A percentile compares a stretch with the other conserved stretches of the same genome.
Conservation (phyloP, 2,329 filamentous ascomycete genomes). For the Botrytis medusae region DNA sequence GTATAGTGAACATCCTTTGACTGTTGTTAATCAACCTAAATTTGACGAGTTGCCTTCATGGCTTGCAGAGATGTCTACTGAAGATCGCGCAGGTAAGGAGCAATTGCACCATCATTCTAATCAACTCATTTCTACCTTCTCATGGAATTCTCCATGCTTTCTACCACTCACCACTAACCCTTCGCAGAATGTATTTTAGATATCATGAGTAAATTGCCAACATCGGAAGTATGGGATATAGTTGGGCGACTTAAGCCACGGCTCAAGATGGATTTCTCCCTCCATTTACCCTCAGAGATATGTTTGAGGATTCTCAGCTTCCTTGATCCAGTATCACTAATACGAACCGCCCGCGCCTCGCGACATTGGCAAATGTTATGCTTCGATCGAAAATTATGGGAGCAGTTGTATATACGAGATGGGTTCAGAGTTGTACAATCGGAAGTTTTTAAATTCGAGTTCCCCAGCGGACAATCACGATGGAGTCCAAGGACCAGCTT, state of each 20-base stretch:
- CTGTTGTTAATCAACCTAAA: slow-evolving; percentile 24
- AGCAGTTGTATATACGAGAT: slow-evolving; percentile 76
- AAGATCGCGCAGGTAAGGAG: slow-evolving; percentile 36
- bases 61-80: slow-evolving; percentile 31
- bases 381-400: slow-evolving; percentile 83
- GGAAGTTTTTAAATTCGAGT: slow-evolving; percentile 68
- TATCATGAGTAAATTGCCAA: slow-evolving; percentile 75
- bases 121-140: not conserved
- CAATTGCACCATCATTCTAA: not conserved
- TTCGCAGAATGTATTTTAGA: slow-evolving; percentile 73
- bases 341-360: slow-evolving; percentile 77
- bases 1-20: slow-evolving; percentile 41
- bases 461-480: slow-evolving; percentile 29
- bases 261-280: slow-evolving; percentile 89
- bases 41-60: slow-evolving; percentile 31
- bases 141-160: not conserved
- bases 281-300: slow-evolving; percentile 83
- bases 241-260: slow-evolving; percentile 78
- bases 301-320: slow-evolving; percentile 86
- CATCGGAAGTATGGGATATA: slow-evolving; percentile 75
- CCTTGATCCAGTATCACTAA: slow-evolving; percentile 76
- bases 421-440: slow-evolving; percentile 75
- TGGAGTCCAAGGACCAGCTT: slow-evolving; percentile 19
- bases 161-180: not conserved
- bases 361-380: slow-evolving; percentile 79